Percentiles rank a stretch among this genome's conserved stretches.
phyloP scores from a whole-genome alignment of 192 early-diverging fungal species.

The Diversispora eburnea region DNA sequence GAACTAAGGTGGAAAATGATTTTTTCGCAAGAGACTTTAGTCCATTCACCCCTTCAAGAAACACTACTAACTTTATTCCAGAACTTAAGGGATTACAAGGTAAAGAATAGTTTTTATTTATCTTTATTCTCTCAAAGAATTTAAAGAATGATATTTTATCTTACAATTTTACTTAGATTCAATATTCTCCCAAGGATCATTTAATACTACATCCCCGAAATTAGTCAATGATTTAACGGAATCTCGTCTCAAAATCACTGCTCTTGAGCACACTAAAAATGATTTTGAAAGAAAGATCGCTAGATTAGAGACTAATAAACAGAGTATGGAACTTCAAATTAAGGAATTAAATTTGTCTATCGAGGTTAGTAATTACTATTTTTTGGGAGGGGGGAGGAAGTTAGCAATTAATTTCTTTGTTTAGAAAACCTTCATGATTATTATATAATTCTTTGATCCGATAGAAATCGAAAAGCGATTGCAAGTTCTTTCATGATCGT shows the following conservation, averaged over 20 bases:
- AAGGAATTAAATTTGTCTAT: background rate
- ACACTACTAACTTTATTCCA: constrained; percentile 7
- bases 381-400: background rate
- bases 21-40: background rate
- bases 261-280: background rate
- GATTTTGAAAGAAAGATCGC: background rate
- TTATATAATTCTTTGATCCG: background rate
- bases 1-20: background rate
- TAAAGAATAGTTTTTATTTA: background rate
- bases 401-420: background rate
- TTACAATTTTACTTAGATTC: background rate
- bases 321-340: constrained; percentile 7
- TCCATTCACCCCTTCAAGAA: constrained; percentile 1
- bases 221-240: background rate
- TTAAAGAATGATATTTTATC: background rate
- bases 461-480: background rate
- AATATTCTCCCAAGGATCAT: background rate
- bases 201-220: background rate
- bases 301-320: constrained; percentile 1
- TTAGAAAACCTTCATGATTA: background rate
- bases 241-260: background rate
- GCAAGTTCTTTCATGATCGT: background rate
- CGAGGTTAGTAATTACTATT: background rate
- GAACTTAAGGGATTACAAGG: background rate
- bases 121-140: background rate